Evolutionary conservation across 352 stramenopile genomes (phyloP).

Genomic region (Phytophthora pisi): DNA sequence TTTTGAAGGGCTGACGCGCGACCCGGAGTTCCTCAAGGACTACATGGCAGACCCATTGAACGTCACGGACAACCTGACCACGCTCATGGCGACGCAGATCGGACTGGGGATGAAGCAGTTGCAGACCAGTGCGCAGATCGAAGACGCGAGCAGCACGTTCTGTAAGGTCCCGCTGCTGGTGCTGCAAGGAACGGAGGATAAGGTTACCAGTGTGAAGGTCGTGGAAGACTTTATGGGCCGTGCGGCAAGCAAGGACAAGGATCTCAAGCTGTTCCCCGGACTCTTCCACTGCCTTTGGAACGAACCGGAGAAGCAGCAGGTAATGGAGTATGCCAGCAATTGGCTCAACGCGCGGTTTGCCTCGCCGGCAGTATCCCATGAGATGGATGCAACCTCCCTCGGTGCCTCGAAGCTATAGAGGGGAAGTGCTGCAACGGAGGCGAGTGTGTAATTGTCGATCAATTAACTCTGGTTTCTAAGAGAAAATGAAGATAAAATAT

Average conservation of each 20-base stretch:
- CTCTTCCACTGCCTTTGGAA: constrained; percentile 67
- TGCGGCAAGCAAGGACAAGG: constrained; percentile 55
- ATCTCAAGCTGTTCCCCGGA: constrained; percentile 58
- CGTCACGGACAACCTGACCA: constrained; percentile 45
- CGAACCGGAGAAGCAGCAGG: constrained; percentile 60
- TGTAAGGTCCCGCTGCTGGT: constrained; percentile 40
- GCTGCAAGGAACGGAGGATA: constrained; percentile 54
- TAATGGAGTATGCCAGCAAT: constrained; percentile 42
- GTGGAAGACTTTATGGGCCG: constrained; percentile 52
- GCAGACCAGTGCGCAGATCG: constrained; percentile 36
- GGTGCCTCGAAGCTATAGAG: constrained; percentile 34
- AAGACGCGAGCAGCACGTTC: constrained; percentile 35
- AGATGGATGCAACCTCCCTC: constrained; percentile 5
- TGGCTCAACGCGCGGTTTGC: constrained; percentile 53
- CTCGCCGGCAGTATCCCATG: neutral
- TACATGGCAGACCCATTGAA: constrained; percentile 65
- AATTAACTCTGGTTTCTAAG: neutral
- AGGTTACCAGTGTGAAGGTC: constrained; percentile 54
- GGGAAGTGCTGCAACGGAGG: neutral
- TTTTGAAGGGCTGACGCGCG: constrained; percentile 31
- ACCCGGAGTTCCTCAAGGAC: constrained; percentile 53
- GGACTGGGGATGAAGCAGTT: constrained; percentile 43
- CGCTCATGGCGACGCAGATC: constrained; percentile 50
- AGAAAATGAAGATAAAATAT: neutral
- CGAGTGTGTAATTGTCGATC: neutral